A percentile compares a stretch with the other conserved stretches of the same genome.
Evolutionary conservation across 2,329 filamentous ascomycete genomes (phyloP).

Genomic region (Fusarium sp.): DNA sequence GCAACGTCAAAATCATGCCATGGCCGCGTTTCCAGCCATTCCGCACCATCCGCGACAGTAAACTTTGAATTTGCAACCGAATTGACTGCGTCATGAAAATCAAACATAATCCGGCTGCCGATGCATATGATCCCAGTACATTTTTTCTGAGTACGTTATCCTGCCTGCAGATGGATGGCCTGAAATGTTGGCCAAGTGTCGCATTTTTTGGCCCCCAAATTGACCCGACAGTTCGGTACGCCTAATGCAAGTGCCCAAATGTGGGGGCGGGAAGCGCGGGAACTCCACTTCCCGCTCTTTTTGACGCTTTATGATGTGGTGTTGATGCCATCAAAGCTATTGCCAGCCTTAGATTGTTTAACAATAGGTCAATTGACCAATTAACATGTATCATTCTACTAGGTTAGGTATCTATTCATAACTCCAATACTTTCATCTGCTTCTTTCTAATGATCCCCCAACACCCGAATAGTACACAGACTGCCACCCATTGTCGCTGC

Average conservation of each 20-base stretch:
- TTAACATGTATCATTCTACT: not conserved
- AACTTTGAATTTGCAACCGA: not conserved
- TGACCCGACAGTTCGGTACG: slow-evolving; percentile 14
- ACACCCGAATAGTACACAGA: not conserved
- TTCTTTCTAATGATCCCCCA: not conserved
- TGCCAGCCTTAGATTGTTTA: not conserved
- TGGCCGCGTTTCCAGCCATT: not conserved
- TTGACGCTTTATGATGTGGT: not conserved
- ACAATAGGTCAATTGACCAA: not conserved
- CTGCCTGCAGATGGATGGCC: slow-evolving; percentile 9
- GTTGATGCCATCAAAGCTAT: not conserved
- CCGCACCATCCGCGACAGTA: not conserved
- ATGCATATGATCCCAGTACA: not conserved
- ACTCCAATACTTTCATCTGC: not conserved
- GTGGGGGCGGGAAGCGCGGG: slow-evolving; percentile 5
- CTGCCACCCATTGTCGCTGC: not conserved
- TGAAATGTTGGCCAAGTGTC: slow-evolving; percentile 13
- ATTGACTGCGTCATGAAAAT: slow-evolving; percentile 6
- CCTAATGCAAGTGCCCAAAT: slow-evolving; percentile 14
- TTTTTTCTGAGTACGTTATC: slow-evolving; percentile 14
- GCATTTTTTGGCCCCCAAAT: slow-evolving; percentile 12
- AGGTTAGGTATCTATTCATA: not conserved
- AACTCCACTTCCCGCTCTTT: slow-evolving; percentile 14
- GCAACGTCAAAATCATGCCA: slow-evolving; percentile 1
- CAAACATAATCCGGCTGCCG: slow-evolving; percentile 7